phyloP scores from a whole-genome alignment of 805 yeast genomes.

The Suhomyces pyralidae region DNA sequence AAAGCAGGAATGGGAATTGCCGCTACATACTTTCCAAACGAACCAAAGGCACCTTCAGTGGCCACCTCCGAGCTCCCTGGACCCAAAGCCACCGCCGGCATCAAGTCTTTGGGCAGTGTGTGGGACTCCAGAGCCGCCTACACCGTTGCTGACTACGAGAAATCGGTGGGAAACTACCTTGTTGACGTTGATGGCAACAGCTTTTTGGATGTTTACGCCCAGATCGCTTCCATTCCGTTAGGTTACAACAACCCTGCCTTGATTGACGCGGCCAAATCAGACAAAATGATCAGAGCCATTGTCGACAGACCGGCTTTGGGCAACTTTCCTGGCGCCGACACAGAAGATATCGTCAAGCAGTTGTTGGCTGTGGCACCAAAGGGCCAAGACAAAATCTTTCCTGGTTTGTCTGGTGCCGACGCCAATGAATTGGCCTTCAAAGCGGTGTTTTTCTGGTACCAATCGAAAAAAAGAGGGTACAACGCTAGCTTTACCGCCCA shows the following conservation, averaged over 20 bases:
- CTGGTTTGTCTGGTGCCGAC: conserved; percentile 80
- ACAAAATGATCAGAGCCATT: conserved; percentile 66
- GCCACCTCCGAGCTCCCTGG: conserved; percentile 70
- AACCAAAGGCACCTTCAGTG: conserved; percentile 70
- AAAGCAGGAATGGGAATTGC: conserved; percentile 37
- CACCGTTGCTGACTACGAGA: conserved; percentile 72
- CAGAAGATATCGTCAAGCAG: conserved; percentile 51
- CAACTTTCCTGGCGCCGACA: conserved; percentile 49
- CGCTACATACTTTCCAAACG: conserved; percentile 67
- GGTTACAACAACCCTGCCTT: conserved; percentile 85
- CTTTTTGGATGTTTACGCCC: conserved; percentile 73
- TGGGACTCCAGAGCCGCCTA: conserved; percentile 73
- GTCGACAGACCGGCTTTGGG: conserved; percentile 85
- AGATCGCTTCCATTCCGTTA: conserved; percentile 79
- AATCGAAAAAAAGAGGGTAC: conserved; percentile 64
- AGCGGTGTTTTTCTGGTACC: conserved; percentile 83
- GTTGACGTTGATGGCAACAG: conserved; percentile 78
- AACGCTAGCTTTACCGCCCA: conserved; percentile 57
- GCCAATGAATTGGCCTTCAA: conserved; percentile 88
- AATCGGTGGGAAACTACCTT: conserved; percentile 75
- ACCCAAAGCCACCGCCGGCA: conserved; percentile 55
- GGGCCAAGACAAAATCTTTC: conserved; percentile 73
- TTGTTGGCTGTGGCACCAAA: conserved; percentile 69
- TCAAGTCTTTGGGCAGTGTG: conserved; percentile 55
- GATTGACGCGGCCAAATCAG: conserved; percentile 63